Conservation (phyloP, 225 moss, liverwort and hornwort species). For the Antitrichia curtipendula region DNA sequence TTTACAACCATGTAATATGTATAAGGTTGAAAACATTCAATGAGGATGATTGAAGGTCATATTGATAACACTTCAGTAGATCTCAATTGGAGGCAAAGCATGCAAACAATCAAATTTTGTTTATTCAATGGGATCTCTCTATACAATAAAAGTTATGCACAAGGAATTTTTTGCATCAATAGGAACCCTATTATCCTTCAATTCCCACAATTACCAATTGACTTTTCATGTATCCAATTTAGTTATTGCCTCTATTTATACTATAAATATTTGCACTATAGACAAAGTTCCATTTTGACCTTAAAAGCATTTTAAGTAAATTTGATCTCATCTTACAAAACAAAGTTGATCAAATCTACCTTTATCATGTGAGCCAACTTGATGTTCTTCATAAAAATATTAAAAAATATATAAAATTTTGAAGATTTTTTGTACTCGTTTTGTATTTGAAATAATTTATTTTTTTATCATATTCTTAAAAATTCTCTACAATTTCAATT, state of each 20-base stretch:
- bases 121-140: not conserved
- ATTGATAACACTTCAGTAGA: not conserved
- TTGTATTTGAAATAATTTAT: too few species aligned
- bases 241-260: not conserved
- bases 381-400: not conserved
- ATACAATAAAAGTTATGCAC: not conserved
- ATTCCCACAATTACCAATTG: rapidly evolving
- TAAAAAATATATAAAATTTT: too few species aligned
- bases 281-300: not conserved
- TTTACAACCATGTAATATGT: not conserved
- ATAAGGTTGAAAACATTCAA: not conserved
- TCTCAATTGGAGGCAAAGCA: rapidly evolving
- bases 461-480: too few species aligned
- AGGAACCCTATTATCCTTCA: not conserved
- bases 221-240: not conserved
- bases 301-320: not conserved
- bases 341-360: not conserved
- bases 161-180: not conserved
- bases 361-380: not conserved
- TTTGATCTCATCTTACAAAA: too few species aligned
- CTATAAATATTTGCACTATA: not conserved
- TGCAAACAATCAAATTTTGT: too few species aligned
- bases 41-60: not conserved
- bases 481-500: not conserved
- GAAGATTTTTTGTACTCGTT: not conserved